Evolutionary conservation across 2,329 filamentous ascomycete genomes (phyloP).

Genomic region (Botryosphaeria agaves): DNA sequence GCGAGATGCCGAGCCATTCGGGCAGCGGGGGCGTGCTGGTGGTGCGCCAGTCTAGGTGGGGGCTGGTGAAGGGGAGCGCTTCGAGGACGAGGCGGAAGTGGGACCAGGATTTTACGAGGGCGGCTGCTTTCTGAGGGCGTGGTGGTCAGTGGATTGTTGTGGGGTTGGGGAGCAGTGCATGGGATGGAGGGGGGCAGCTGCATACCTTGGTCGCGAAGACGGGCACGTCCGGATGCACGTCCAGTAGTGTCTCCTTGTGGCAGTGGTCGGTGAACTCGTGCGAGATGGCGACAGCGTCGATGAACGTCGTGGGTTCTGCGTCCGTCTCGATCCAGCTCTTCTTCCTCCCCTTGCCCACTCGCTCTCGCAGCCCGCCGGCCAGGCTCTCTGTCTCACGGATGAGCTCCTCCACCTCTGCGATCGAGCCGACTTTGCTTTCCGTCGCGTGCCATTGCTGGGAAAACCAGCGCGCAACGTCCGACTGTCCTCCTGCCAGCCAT

Average conservation of each 20-base stretch:
- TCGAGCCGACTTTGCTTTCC: conserved; percentile 34
- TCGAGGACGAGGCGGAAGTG: conserved; percentile 40
- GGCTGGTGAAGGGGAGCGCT: conserved; percentile 27
- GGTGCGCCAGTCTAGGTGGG: conserved; percentile 25
- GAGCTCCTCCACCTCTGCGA: conserved; percentile 36
- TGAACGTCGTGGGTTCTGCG: conserved; percentile 15
- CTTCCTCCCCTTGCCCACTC: conserved; percentile 5
- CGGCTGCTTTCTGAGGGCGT: conserved; percentile 30
- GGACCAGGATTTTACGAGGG: conserved; percentile 37
- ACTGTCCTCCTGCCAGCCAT: conserved; percentile 45
- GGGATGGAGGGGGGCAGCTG: too few relatives aligned
- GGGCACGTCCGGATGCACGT: conserved; percentile 35
- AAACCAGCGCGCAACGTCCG: conserved; percentile 47
- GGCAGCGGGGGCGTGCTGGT: conserved; percentile 31
- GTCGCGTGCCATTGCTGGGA: conserved; percentile 45
- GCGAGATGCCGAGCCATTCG: conserved; percentile 42
- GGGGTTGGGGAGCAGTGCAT: too few relatives aligned
- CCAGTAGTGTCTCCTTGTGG: conserved; percentile 41
- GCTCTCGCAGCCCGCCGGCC: conserved; percentile 12
- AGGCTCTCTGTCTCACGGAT: conserved; percentile 32
- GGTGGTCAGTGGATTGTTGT: too few relatives aligned
- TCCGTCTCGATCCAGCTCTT: conserved; percentile 3
- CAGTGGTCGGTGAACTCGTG: conserved; percentile 57
- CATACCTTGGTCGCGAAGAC: conserved; percentile 37
- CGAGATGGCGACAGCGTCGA: conserved; percentile 42